phyloP scores from a whole-genome alignment of 345 rosid species.

The Pseudoturritis turrita region DNA sequence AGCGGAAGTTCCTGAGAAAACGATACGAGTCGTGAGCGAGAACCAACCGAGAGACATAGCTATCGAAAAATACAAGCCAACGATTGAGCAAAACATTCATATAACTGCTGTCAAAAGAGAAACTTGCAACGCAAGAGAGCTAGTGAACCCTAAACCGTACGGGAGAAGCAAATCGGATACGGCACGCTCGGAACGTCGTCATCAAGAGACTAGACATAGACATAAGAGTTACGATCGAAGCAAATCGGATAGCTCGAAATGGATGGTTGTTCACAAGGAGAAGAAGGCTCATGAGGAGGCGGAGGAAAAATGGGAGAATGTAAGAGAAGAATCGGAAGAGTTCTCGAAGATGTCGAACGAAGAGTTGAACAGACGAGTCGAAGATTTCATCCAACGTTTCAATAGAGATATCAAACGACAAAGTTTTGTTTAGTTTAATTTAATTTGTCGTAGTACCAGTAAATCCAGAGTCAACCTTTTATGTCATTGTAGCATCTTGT shows the following conservation, averaged over 20 bases:
- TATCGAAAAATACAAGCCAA: neutral
- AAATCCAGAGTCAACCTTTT: neutral
- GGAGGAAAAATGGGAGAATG: conserved; percentile 21
- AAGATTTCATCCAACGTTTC: conserved; percentile 65
- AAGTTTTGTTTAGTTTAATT: conserved; percentile 7
- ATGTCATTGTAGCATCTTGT: neutral
- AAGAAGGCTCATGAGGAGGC: conserved; percentile 3
- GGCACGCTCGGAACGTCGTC: neutral
- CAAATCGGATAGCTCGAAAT: conserved; percentile 18
- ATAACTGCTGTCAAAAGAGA: neutral
- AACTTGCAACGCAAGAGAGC: neutral
- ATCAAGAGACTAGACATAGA: conserved; percentile 3
- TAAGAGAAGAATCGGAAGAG: conserved; percentile 41
- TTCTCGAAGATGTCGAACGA: conserved; percentile 64
- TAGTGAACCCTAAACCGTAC: neutral
- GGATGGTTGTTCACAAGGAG: conserved; percentile 6
- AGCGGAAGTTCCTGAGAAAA: neutral
- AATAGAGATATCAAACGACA: conserved; percentile 59
- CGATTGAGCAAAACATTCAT: neutral
- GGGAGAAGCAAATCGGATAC: conserved; percentile 25
- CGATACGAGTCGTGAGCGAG: neutral
- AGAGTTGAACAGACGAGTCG: conserved; percentile 68
- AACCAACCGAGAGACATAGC: neutral
- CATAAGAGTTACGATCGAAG: conserved; percentile 2
- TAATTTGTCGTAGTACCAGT: neutral